Conservation (phyloP, 2,329 filamentous ascomycete species). For the Hypoxylon rubiginosum region DNA sequence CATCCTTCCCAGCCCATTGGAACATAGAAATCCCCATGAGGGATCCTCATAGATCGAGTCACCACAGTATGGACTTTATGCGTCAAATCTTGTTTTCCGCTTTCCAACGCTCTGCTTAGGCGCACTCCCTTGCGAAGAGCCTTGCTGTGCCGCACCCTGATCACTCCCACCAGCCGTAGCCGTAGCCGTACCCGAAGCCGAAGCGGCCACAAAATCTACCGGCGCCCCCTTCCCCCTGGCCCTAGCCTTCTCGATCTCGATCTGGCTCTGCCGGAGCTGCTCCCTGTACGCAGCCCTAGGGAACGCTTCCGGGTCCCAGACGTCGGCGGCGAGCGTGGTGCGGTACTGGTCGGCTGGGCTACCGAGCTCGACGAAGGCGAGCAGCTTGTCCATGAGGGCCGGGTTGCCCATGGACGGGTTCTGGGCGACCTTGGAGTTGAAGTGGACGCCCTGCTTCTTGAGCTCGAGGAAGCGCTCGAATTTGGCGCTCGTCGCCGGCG, state of each 20-base stretch:
- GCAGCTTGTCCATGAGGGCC: conserved; percentile 77
- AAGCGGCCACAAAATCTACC: conserved; percentile 64
- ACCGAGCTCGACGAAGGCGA: conserved; percentile 73
- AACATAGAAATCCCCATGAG: too few species aligned
- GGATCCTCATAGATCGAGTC: too few species aligned
- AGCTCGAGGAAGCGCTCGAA: conserved; percentile 80
- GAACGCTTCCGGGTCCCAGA: conserved; percentile 71
- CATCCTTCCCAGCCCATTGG: too few species aligned
- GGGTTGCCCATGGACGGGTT: conserved; percentile 79
- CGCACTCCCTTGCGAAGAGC: conserved; percentile 15
- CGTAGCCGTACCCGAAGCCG: too few species aligned
- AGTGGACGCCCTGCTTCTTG: conserved; percentile 83
- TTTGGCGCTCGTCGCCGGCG: conserved; percentile 69
- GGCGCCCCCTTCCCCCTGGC: conserved; percentile 59
- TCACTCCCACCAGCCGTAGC: conserved; percentile 32
- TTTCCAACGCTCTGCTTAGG: conserved; percentile 43
- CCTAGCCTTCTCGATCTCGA: conserved; percentile 60
- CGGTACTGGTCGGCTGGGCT: conserved; percentile 71
- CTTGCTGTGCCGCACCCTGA: conserved; percentile 41
- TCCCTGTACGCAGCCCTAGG: conserved; percentile 68
- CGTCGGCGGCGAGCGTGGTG: conserved; percentile 67
- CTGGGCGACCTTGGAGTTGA: conserved; percentile 79
- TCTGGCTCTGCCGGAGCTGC: conserved; percentile 63
- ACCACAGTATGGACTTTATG: conserved; percentile 34
- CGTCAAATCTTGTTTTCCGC: conserved; percentile 55